Conservation (phyloP, 1,284 basidiomycete genomes). For the Trametes versicolor region DNA sequence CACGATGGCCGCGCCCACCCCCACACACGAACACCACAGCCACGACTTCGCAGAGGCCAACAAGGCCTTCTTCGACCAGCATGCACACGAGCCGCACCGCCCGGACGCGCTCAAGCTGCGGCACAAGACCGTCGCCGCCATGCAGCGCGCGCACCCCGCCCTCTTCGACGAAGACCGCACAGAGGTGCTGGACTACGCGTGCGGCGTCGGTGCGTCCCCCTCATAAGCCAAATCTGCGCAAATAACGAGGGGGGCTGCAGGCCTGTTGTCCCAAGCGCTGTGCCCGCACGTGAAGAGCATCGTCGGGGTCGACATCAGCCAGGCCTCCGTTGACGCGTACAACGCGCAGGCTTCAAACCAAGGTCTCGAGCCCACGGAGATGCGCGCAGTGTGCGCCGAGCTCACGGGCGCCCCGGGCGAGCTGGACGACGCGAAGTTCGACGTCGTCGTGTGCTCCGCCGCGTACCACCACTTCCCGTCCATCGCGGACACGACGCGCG, state of each 20-base stretch:
- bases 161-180: slow-evolving; percentile 65
- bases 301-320: slow-evolving; percentile 77
- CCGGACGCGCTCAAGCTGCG: slow-evolving; percentile 37
- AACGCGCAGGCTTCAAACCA: slow-evolving; percentile 65
- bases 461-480: slow-evolving; percentile 75
- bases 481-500: slow-evolving; percentile 59
- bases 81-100: slow-evolving; percentile 41
- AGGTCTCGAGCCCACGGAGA: slow-evolving; percentile 65
- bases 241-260: slow-evolving; percentile 43
- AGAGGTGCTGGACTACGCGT: slow-evolving; percentile 74
- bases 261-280: slow-evolving; percentile 64
- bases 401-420: slow-evolving; percentile 56
- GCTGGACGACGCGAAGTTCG: slow-evolving; percentile 63
- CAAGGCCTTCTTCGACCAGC: slow-evolving; percentile 44
- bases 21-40: not conserved
- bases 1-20: not conserved
- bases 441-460: slow-evolving; percentile 72
- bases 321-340: slow-evolving; percentile 68
- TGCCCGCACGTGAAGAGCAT: slow-evolving; percentile 64
- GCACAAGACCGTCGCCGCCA: slow-evolving; percentile 50
- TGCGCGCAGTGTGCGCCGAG: slow-evolving; percentile 64
- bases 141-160: slow-evolving; percentile 52
- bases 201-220: slow-evolving; percentile 63
- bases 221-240: not conserved
- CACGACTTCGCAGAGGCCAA: slow-evolving; percentile 44